Base-by-base conservation (phyloP, 2,329 filamentous ascomycete genomes). In the Capronia epimyces region DNA sequence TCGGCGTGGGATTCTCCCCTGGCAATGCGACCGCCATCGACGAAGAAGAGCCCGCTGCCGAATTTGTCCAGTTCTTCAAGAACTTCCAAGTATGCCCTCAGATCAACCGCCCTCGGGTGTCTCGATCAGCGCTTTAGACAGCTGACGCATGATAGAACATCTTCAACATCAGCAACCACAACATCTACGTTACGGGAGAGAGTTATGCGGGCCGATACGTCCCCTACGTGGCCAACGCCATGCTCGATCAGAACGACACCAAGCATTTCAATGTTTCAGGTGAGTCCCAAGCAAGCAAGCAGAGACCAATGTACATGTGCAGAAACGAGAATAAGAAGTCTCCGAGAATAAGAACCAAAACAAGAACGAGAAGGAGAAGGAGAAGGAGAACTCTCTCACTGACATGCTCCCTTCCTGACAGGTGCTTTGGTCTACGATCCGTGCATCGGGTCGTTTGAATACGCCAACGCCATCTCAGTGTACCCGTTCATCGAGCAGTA, bases 161-260 rank as follows among this genome's bases (percentile, higher is more conserved):
- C 21, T 58, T 58, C 48, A 70, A 70, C 13, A 64, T 78, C 50
- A 67, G 76, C 32, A 70, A 71, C 18, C 74, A 70, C 63, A 75
- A 76, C 57, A 72, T 78, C 1, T 80, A 77, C 57, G 63, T 80
- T 21, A 75, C 77, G 2, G 77, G 77, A 46, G 77, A 80, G 57
- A 72, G 69, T 2, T 80, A 80, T 60, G 76, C 72, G 2, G 76
- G 73, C 13, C 67, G 65, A 57, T 81, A 80, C 57, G 74, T 79
- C 3, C 77, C 78, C 0, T 80, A 81, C 36, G 56, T 57, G 10
- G 51, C 53, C 3, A 56, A 52, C 37, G 54, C 54, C 10, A 57
- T 59, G 39, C 53, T 60, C 20, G 50, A 52, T 27, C 49, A 55
- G 45, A 72, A 72, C 21, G 68, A 75, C 51, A 67, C 66, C 2